A percentile compares a stretch with the other conserved stretches of the same genome.
Conservation (phyloP, 495 filamentous ascomycete species). For the Penicillium verhagenii region DNA sequence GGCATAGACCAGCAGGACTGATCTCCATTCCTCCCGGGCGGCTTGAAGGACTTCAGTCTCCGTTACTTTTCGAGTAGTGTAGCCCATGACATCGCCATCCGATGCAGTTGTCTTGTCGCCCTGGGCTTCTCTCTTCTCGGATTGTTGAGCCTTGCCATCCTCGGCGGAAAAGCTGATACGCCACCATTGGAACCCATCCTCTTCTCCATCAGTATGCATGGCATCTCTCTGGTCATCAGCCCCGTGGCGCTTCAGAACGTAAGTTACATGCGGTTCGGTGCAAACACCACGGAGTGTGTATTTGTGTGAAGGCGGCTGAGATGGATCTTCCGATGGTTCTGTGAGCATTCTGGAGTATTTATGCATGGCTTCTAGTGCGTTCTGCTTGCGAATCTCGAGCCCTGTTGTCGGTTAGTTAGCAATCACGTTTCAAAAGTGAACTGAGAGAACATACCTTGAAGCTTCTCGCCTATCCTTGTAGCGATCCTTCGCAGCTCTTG, state of each 20-base stretch:
- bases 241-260: conserved; percentile 38
- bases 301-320: conserved; percentile 41
- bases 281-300: conserved; percentile 55
- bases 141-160: conserved; percentile 43
- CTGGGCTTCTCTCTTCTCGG: conserved; percentile 24
- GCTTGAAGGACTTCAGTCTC: conserved; percentile 53
- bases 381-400: conserved; percentile 52
- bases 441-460: conserved; percentile 41
- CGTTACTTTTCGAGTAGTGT: conserved; percentile 44
- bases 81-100: conserved; percentile 42
- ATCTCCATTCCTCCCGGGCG: conserved; percentile 49
- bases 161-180: conserved; percentile 51
- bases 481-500: conserved; percentile 39
- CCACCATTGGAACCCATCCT: conserved; percentile 54
- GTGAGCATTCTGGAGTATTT: conserved; percentile 54
- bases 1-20: conserved; percentile 52
- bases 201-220: conserved; percentile 23
- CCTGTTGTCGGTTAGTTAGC: conserved; percentile 34
- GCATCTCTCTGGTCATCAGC: conserved; percentile 10
- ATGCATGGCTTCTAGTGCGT: conserved; percentile 44
- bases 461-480: conserved; percentile 48
- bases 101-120: conserved; percentile 17
- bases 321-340: conserved; percentile 47
- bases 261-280: conserved; percentile 50
- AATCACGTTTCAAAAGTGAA: background rate